These are phyloP conservation scores for Aspergillus arachidicola DNA, from an alignment of 2,329 filamentous ascomycete genomes.

Conservation along the genomic window DNA sequence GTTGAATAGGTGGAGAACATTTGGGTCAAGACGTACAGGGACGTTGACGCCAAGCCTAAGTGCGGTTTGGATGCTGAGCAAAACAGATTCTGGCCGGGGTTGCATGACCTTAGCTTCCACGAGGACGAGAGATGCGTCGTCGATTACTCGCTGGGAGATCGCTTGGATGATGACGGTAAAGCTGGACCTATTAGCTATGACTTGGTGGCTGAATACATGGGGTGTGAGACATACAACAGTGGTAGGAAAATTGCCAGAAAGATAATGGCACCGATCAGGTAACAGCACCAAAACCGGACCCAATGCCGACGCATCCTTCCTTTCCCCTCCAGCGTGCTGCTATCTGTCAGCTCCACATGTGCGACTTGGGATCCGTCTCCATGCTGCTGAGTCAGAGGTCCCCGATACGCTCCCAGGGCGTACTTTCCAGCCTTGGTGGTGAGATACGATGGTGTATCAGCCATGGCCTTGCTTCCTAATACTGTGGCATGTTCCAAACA, in stretches of 20 bases:
- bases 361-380: not conserved
- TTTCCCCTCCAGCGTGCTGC: not conserved
- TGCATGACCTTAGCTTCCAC: slow-evolving; percentile 21
- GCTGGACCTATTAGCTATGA: slow-evolving; percentile 27
- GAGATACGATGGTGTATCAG: not conserved
- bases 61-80: slow-evolving; percentile 23
- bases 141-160: slow-evolving; percentile 51
- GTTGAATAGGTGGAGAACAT: slow-evolving; percentile 21
- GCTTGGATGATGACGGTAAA: slow-evolving; percentile 52
- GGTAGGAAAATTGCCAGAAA: slow-evolving; percentile 29
- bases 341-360: not conserved
- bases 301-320: slow-evolving; percentile 8
- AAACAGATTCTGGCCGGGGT: slow-evolving; percentile 23
- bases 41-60: slow-evolving; percentile 23
- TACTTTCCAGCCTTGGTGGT: not conserved
- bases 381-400: not conserved
- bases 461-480: not conserved
- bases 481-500: not conserved
- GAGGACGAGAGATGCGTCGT: slow-evolving; percentile 46
- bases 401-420: not conserved
- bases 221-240: slow-evolving; percentile 20
- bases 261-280: slow-evolving; percentile 21
- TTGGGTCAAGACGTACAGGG: slow-evolving; percentile 21
- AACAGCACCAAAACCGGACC: slow-evolving; percentile 26
- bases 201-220: not conserved